These are phyloP conservation scores for Candolleomyces aberdarensis DNA, from an alignment of 768 basidiomycete species.

Conservation along the genomic window DNA sequence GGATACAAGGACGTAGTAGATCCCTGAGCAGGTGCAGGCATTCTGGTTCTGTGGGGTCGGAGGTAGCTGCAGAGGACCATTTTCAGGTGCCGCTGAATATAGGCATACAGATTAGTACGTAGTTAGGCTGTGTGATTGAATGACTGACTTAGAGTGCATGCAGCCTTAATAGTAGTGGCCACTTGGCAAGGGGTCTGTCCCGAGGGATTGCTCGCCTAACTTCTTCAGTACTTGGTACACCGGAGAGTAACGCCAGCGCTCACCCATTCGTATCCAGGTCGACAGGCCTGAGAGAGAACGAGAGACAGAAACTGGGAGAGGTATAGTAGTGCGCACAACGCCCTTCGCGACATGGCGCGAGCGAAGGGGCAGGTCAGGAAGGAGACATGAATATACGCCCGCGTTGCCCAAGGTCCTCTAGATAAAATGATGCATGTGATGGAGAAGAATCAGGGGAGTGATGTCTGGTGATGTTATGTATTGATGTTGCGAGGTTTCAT, in stretches of 20 bases:
- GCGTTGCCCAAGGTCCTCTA: not conserved
- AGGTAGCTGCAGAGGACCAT: not conserved
- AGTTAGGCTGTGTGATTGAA: no score
- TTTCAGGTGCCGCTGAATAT: not conserved
- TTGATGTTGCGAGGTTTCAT: no score
- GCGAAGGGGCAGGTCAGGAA: not conserved
- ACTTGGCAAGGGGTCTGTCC: not conserved
- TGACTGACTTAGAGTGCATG: no score
- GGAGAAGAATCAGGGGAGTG: not conserved
- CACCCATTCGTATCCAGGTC: not conserved
- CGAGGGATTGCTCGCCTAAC: not conserved
- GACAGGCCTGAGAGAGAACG: not conserved
- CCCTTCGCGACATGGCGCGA: not conserved
- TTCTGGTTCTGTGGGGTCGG: conserved; percentile 21
- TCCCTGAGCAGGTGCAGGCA: conserved; percentile 26
- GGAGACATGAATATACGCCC: not conserved
- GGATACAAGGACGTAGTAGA: conserved; percentile 30
- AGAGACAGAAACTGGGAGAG: not conserved
- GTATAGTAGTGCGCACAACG: not conserved
- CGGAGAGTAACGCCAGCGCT: not conserved
- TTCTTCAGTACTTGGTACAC: not conserved
- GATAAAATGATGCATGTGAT: not conserved
- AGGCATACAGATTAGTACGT: no score
- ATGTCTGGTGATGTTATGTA: not conserved
- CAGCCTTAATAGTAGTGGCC: not conserved